Percentiles rank a stretch among this genome's conserved stretches.
Conservation (phyloP, 495 filamentous ascomycete genomes). For the Annulohypoxylon nitens region DNA sequence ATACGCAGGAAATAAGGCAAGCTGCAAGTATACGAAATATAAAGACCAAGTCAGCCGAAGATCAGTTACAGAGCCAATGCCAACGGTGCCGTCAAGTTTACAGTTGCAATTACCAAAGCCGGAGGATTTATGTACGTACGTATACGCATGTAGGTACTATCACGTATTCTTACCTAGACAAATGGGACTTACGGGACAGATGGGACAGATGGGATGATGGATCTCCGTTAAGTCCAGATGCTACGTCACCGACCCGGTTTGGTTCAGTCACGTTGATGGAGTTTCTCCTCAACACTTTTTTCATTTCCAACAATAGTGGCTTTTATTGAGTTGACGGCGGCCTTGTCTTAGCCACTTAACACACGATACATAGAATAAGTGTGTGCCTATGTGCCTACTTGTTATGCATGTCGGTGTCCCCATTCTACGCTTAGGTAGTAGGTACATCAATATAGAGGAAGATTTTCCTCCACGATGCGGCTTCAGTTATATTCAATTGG, state of each 20-base stretch:
- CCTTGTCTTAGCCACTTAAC: not conserved
- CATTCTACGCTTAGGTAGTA: conserved; percentile 9
- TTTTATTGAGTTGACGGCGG: conserved; percentile 27
- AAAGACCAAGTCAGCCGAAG: not conserved
- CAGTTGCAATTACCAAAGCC: conserved; percentile 9
- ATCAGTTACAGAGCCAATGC: not conserved
- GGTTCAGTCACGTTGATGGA: conserved; percentile 34
- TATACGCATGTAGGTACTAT: conserved; percentile 22
- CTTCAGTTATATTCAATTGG: conserved; percentile 33
- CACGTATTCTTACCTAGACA: not conserved
- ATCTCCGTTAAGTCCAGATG: conserved; percentile 35
- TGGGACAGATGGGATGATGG: conserved; percentile 18
- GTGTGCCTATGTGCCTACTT: not conserved
- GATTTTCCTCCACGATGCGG: conserved; percentile 26
- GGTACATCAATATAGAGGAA: conserved; percentile 17
- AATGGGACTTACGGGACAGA: too few relatives aligned
- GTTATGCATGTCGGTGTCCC: conserved; percentile 16
- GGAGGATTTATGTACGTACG: conserved; percentile 13
- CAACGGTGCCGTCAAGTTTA: not conserved
- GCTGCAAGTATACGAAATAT: conserved; percentile 3
- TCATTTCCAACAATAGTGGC: conserved; percentile 4
- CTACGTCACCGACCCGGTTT: conserved; percentile 38
- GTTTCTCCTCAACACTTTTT: conserved; percentile 24
- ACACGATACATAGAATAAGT: conserved; percentile 14
- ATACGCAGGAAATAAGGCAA: not conserved